A percentile compares a stretch with the other conserved stretches of the same genome.
These are phyloP conservation scores for Tetrahymena elliotti DNA, from an alignment of 73 alveolate species.

Conservation along the genomic window DNA sequence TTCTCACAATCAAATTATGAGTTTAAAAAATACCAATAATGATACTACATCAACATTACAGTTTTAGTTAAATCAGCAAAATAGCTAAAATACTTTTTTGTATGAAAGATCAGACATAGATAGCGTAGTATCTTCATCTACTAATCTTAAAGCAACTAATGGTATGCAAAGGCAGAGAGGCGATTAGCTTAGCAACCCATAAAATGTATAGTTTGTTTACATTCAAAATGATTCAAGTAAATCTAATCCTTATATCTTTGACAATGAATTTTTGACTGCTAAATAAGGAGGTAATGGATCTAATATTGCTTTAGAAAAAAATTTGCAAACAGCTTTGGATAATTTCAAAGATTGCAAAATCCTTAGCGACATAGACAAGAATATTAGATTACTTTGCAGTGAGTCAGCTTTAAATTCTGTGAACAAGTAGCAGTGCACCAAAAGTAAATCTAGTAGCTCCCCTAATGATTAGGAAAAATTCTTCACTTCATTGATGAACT, in stretches of 20 bases:
- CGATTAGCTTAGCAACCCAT: background rate
- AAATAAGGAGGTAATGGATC: background rate
- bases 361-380: background rate
- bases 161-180: background rate
- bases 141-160: background rate
- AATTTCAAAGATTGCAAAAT: background rate
- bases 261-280: background rate
- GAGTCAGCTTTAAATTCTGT: background rate
- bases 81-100: background rate
- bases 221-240: background rate
- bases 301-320: background rate
- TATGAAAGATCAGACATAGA: background rate
- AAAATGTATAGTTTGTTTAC: background rate
- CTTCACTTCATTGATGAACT: background rate
- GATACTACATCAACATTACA: background rate
- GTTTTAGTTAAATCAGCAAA: background rate
- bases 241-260: background rate
- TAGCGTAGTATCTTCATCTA: background rate
- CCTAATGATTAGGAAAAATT: background rate
- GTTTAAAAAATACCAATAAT: background rate
- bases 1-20: background rate
- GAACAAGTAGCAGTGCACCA: background rate
- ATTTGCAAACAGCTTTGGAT: background rate
- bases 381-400: background rate
- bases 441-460: background rate